phyloP scores from a whole-genome alignment of 2,329 filamentous ascomycete genomes.

The Aspergillus candidus region DNA sequence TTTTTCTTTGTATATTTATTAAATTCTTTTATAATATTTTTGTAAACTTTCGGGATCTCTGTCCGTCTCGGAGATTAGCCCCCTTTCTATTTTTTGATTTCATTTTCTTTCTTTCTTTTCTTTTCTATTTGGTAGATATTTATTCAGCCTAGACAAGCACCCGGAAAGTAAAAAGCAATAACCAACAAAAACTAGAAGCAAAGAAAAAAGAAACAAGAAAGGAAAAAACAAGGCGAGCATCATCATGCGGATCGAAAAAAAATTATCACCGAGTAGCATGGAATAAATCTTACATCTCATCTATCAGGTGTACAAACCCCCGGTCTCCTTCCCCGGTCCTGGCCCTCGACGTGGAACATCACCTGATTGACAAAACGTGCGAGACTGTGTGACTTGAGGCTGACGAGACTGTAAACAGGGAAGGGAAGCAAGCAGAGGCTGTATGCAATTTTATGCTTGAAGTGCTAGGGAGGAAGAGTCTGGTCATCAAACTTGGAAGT shows the following conservation, averaged over 20 bases:
- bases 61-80: no score
- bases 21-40: neutral
- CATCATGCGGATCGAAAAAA: slow-evolving; percentile 1
- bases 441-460: no score
- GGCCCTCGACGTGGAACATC: slow-evolving; percentile 16
- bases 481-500: no score
- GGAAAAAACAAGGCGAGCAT: neutral
- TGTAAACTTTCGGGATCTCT: no score
- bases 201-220: neutral
- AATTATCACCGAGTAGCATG: slow-evolving; percentile 1
- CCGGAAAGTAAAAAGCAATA: neutral
- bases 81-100: no score
- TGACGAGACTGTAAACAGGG: slow-evolving; percentile 7
- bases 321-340: no score
- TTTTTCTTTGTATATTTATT: neutral
- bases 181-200: neutral
- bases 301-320: slow-evolving; percentile 7
- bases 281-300: slow-evolving; percentile 11
- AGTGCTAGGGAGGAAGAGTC: no score
- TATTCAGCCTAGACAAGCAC: no score
- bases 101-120: no score
- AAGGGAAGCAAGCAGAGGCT: neutral
- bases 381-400: slow-evolving; percentile 15
- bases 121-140: no score
- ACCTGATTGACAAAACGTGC: slow-evolving; percentile 28